Conservation (phyloP, 495 filamentous ascomycete species). For the Hyphodiscus hymeniophilus region DNA sequence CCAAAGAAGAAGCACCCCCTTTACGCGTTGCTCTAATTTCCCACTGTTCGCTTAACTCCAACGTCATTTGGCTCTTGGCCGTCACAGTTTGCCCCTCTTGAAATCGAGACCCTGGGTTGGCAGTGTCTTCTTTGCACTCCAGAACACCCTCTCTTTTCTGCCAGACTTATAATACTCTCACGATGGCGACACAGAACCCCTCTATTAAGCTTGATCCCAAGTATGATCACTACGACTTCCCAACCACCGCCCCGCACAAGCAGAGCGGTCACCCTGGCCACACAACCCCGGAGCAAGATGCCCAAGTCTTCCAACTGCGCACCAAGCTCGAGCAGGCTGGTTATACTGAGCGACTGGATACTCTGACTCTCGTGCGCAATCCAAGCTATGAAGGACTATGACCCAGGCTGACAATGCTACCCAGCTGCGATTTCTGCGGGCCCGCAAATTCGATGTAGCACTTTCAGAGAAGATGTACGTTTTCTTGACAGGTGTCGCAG, state of each 20-base stretch:
- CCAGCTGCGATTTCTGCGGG: conserved; percentile 82
- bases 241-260: conserved; percentile 60
- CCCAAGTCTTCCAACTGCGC: conserved; percentile 77
- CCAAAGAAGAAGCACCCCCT: neutral
- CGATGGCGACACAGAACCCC: conserved; percentile 23
- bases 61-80: too few species aligned
- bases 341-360: conserved; percentile 81
- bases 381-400: neutral
- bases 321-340: conserved; percentile 75
- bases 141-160: conserved; percentile 7
- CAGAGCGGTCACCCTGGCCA: conserved; percentile 81
- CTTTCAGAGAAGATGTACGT: conserved; percentile 78
- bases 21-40: neutral
- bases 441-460: conserved; percentile 88
- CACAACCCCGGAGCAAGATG: conserved; percentile 82
- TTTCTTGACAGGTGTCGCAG: neutral
- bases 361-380: conserved; percentile 65
- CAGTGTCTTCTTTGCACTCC: neutral
- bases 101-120: neutral
- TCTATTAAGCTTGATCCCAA: conserved; percentile 66
- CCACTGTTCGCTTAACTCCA: neutral
- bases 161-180: conserved; percentile 1
- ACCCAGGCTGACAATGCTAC: neutral
- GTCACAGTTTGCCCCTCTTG: conserved; percentile 7
- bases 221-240: conserved; percentile 94